A percentile compares a stretch with the other conserved stretches of the same genome.
Evolutionary conservation across 1,139 yeast genomes (phyloP).

Genomic region (Yamadazyma buinensis): DNA sequence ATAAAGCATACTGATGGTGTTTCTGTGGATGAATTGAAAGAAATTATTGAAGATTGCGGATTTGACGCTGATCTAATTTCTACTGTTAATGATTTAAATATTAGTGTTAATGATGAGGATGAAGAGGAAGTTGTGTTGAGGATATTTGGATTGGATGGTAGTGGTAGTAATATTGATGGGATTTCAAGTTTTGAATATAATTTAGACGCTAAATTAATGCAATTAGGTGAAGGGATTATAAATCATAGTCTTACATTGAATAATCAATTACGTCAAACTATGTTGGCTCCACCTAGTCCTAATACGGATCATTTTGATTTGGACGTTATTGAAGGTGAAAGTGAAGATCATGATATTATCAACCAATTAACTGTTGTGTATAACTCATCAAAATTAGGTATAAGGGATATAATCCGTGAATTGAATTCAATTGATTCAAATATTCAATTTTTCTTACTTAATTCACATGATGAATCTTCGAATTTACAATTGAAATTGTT

Average conservation of each 20-base stretch:
- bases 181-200: conserved; percentile 31
- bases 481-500: conserved; percentile 66
- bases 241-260: neutral
- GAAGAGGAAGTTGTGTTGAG: conserved; percentile 28
- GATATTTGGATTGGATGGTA: conserved; percentile 23
- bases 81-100: conserved; percentile 6
- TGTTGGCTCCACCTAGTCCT: neutral
- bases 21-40: conserved; percentile 33
- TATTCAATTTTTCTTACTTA: conserved; percentile 37
- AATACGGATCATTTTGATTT: conserved; percentile 10
- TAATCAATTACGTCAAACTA: neutral
- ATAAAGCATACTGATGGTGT: conserved; percentile 42
- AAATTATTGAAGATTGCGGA: conserved; percentile 69
- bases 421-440: conserved; percentile 24
- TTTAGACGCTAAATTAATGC: conserved; percentile 35
- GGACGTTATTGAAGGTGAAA: conserved; percentile 1
- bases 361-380: conserved; percentile 44
- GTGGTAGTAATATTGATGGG: no score
- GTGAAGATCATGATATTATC: conserved; percentile 5
- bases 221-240: conserved; percentile 26
- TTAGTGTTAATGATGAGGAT: conserved; percentile 7
- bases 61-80: conserved; percentile 50
- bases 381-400: conserved; percentile 46
- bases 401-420: conserved; percentile 51
- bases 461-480: conserved; percentile 43